A percentile compares a stretch with the other conserved stretches of the same genome.
These are phyloP conservation scores for Cinnamomum micranthum DNA, from an alignment of 164 flowering plant species.

Conservation along the genomic window DNA sequence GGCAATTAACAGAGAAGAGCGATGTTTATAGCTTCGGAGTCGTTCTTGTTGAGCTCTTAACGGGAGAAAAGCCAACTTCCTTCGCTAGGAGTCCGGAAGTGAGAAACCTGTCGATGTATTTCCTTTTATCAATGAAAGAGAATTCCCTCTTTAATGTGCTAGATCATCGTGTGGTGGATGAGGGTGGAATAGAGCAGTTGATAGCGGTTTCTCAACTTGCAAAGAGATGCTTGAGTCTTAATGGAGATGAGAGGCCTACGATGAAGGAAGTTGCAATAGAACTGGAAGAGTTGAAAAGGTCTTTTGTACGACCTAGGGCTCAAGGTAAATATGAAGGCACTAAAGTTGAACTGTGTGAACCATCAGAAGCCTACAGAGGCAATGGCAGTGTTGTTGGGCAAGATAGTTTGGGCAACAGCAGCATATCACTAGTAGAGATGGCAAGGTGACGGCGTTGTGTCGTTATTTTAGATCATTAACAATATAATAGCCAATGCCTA, in stretches of 20 bases:
- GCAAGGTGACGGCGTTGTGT: background rate
- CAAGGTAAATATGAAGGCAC: background rate
- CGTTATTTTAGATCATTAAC: too few species aligned
- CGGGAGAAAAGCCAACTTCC: conserved; percentile 1
- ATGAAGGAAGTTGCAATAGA: conserved; percentile 10
- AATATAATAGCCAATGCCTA: too few species aligned
- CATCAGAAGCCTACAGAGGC: background rate
- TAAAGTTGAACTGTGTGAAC: background rate
- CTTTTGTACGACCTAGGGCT: background rate
- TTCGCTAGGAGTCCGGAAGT: background rate
- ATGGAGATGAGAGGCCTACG: conserved; percentile 7
- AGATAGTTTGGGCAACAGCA: background rate
- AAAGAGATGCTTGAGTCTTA: conserved; percentile 1
- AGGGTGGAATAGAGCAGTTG: background rate
- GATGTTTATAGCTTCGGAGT: conserved; percentile 15
- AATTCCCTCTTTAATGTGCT: conserved; percentile 1
- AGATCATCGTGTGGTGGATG: background rate
- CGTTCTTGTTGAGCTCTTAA: conserved; percentile 10
- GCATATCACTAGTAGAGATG: background rate
- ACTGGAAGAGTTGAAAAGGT: conserved; percentile 5
- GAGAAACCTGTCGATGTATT: conserved; percentile 1
- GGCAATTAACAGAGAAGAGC: conserved; percentile 11
- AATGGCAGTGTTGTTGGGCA: background rate
- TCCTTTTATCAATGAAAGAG: conserved; percentile 6
- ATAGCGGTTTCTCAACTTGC: background rate